phyloP scores from a whole-genome alignment of 2,329 filamentous ascomycete genomes.

The Pochonia chlamydosporia region DNA sequence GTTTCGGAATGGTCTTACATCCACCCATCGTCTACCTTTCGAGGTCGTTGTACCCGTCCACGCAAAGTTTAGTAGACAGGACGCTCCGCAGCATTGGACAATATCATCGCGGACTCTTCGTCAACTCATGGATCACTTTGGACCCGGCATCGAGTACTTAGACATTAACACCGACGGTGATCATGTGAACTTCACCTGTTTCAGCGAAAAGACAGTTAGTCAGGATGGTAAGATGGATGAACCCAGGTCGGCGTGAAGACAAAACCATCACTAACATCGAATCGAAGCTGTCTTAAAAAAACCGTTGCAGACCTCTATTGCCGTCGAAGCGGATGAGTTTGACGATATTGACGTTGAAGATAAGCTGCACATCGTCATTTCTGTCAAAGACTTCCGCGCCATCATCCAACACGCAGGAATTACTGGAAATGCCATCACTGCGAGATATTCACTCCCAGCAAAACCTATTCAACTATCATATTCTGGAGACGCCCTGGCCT shows the following conservation, averaged over 20 bases:
- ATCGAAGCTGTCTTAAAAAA: conserved; percentile 68
- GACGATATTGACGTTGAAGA: conserved; percentile 69
- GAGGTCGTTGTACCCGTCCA: conserved; percentile 69
- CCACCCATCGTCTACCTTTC: conserved; percentile 71
- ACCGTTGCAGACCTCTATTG: conserved; percentile 73
- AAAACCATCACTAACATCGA: neutral
- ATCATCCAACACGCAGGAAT: conserved; percentile 71
- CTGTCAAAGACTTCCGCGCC: conserved; percentile 76
- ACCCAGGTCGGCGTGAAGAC: too few relatives aligned
- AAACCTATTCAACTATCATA: conserved; percentile 70
- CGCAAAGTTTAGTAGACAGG: conserved; percentile 64
- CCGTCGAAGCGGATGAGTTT: conserved; percentile 71
- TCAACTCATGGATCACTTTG: conserved; percentile 75
- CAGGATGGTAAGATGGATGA: conserved; percentile 37
- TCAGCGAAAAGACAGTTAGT: conserved; percentile 71
- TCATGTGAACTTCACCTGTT: conserved; percentile 73
- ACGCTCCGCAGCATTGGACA: conserved; percentile 64
- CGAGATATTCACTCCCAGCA: conserved; percentile 65
- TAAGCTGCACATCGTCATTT: conserved; percentile 72
- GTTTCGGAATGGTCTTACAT: conserved; percentile 70
- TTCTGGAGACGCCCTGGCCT: conserved; percentile 59
- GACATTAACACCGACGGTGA: conserved; percentile 72
- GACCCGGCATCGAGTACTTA: conserved; percentile 72
- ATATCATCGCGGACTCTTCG: conserved; percentile 66
- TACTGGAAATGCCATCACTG: conserved; percentile 59